Percentiles rank a stretch among this genome's conserved stretches.
Conservation (phyloP, 2,329 filamentous ascomycete genomes). For the Ilyonectria destructans region DNA sequence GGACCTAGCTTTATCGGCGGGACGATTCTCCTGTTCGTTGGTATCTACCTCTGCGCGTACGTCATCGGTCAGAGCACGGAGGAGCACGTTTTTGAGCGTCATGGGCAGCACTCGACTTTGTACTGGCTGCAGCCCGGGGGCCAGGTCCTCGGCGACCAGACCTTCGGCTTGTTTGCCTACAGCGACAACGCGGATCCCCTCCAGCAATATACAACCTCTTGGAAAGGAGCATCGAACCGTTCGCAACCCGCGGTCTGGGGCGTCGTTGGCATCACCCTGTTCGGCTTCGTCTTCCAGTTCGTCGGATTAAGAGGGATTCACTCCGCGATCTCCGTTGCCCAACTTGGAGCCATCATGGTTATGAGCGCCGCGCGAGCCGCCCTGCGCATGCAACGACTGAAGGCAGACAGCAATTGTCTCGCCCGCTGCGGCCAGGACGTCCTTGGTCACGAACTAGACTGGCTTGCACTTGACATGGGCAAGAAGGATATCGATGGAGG, state of each 20-base stretch:
- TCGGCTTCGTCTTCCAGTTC: slow-evolving; percentile 14
- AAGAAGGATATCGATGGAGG: no score
- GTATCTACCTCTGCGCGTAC: slow-evolving; percentile 12
- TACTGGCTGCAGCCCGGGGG: slow-evolving; percentile 15
- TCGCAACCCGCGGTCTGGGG: slow-evolving; percentile 5
- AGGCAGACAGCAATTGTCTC: no score
- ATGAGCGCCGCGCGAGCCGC: neutral
- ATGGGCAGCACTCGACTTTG: neutral
- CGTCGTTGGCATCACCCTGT: neutral
- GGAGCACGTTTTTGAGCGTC: neutral
- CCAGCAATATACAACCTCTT: neutral
- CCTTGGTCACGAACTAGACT: no score
- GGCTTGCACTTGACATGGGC: no score
- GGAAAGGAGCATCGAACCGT: neutral
- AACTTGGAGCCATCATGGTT: neutral
- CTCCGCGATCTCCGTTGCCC: neutral
- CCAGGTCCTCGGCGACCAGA: slow-evolving; percentile 15
- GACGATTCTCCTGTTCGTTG: slow-evolving; percentile 6
- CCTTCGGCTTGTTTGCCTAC: slow-evolving; percentile 8
- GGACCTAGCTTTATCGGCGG: neutral
- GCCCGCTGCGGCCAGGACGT: no score
- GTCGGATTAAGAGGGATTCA: slow-evolving; percentile 15
- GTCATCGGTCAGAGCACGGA: slow-evolving; percentile 8
- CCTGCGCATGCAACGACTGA: slow-evolving; percentile 5
- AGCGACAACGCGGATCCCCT: neutral